Conservation (phyloP, 345 rosid genomes). For the Gossypium ekmanianum region DNA sequence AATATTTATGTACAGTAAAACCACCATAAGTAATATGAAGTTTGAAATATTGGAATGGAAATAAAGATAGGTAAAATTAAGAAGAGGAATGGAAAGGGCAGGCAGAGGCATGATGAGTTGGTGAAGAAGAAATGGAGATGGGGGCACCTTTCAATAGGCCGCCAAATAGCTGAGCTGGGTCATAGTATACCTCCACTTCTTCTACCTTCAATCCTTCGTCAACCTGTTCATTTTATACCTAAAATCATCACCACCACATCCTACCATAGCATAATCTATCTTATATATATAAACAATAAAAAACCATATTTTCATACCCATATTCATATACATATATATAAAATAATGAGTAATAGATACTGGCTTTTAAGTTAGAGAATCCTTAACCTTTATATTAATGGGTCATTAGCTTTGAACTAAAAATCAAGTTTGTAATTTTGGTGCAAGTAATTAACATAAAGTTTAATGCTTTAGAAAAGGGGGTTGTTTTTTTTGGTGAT, state of each 20-base stretch:
- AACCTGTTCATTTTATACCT: not conserved
- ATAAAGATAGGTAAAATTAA: not conserved
- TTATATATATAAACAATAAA: not conserved
- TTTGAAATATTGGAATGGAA: not conserved
- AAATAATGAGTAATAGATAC: too few species aligned
- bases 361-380: too few species aligned
- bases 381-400: too few species aligned
- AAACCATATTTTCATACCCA: not conserved
- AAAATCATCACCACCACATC: too few species aligned
- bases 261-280: too few species aligned
- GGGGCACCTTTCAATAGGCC: constrained; percentile 43
- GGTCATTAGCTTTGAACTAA: too few species aligned
- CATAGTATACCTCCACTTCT: constrained; percentile 64
- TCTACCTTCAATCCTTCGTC: constrained; percentile 52
- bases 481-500: not conserved
- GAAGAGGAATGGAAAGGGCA: not conserved
- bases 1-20: not conserved
- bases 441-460: too few species aligned
- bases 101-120: not conserved
- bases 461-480: too few species aligned
- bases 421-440: too few species aligned
- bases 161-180: constrained; percentile 63
- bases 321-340: too few species aligned
- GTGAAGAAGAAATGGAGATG: not conserved
- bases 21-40: too few species aligned